Evolutionary conservation across 495 filamentous ascomycete species (phyloP), one percentile per base, ranked within the genome.

Genomic region (Jackrogersella minutella): DNA sequence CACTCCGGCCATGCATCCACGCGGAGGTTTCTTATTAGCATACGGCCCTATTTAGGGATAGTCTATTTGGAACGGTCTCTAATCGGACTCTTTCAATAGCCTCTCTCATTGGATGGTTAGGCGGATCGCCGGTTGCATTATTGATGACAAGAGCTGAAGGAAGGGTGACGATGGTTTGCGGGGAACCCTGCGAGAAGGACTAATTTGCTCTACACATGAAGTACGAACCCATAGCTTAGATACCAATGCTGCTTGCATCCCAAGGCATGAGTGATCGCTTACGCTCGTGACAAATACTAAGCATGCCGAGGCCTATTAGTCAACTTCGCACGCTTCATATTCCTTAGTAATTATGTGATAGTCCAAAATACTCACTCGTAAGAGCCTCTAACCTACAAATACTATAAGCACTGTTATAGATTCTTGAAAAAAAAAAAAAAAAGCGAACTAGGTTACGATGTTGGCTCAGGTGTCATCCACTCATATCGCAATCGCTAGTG

Each of bases 201-300:
- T 19, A 62, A 58, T 59, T 50, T 44, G 44, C 21, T 22, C 10
- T 43, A 40, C 17, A 11, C 2, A 22, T 10, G 39, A 19, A 41
- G 39, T 49, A 14, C 21, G n/a, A n/a, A n/a, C n/a, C n/a, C n/a
- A 28, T 28, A 17, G n/a, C 4, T 3, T 33, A 16, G 30, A 41
- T 28, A 30, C 6, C 34, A 28, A 30, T 21, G 9, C 39, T 14
- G 26, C 36, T 16, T 46, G 49, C 49, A 34, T 46, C 39, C 22
- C 28, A 19, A 63, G 60, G 37, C 56, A 54, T 5, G 60, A 63
- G 50, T 56, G 41, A 24, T 43, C n/a, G 60, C 51, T 63, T 41
- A 63, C 58, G 39, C 30, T 46, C 13, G 49, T 37, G 39, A 62
- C n/a, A 51, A 14, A 22, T 37, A n/a, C 39, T 22, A 41, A 21